Percentiles rank a stretch among this genome's conserved stretches.
phyloP scores from a whole-genome alignment of 1,284 basidiomycete species.

The Melampsora larici-populina region DNA sequence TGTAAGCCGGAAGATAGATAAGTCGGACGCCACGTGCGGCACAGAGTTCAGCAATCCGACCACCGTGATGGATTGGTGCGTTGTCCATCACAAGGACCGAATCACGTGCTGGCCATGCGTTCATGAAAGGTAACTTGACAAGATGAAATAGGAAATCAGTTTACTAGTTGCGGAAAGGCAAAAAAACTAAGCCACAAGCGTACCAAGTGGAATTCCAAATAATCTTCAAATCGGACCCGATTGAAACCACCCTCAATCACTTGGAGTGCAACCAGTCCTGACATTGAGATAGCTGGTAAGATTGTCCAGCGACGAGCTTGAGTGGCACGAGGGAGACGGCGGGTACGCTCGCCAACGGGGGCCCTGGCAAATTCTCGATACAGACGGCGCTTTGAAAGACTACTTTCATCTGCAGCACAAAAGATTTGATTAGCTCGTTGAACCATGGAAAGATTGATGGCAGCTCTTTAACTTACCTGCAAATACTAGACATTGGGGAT shows the following conservation, averaged over 20 bases:
- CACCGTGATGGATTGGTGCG: too few species aligned
- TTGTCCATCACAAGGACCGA: too few species aligned
- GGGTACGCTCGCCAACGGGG: background rate
- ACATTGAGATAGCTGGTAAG: background rate
- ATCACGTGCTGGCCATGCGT: background rate
- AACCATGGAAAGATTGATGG: background rate
- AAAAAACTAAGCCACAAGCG: too few species aligned
- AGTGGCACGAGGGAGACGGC: background rate
- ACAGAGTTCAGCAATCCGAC: background rate
- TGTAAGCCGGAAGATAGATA: conserved; percentile 14
- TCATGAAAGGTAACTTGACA: background rate
- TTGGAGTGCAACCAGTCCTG: background rate
- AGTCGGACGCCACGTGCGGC: background rate
- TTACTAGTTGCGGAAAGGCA: background rate
- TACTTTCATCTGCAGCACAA: background rate
- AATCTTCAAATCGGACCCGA: background rate
- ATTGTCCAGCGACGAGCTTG: background rate
- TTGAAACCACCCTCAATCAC: background rate
- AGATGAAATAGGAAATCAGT: too few species aligned
- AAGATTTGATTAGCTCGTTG: background rate
- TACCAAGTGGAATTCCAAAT: background rate
- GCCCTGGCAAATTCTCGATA: background rate
- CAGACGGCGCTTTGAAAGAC: background rate
- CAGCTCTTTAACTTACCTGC: background rate
- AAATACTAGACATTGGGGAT: background rate